Base-by-base conservation (phyloP, 805 yeast genomes). In the Grigorovia humatica region DNA sequence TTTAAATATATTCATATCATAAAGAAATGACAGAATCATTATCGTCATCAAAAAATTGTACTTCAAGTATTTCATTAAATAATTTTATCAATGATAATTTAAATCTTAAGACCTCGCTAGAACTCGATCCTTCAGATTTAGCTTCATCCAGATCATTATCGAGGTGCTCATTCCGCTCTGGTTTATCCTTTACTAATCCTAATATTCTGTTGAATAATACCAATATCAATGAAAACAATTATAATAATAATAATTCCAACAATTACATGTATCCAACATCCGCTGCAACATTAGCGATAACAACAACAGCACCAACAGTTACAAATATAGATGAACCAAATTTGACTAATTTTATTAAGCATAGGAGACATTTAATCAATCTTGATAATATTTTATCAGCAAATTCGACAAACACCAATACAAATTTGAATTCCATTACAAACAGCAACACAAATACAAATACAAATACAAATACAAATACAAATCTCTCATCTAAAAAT, bases 151-250 rank as follows among this genome's bases (percentile, higher is more conserved):
- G 86, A 45, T 83, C 85, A 0, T 60, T 78, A 19, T 81, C 87
- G 0, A 72, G 87, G 48, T 75, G 77, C 46, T 79, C 85, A 23
- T 76, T 77, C 18, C 79, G 85, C 0, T 81, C 87, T 1, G 83
- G 85, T 38, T 62, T 83, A n/a, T 82, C 88, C 0, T 81, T 83
- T 43, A 81, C 84, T 4, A 88, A 88, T 20, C 81, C 86, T 17
- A 83, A 83, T 57, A 88, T 83, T 63, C 88, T 89, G 0, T 65
- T 82, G 4, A 87, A 83, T 60, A 89, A 89, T 4, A 76, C 77
- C 54, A 67, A 77, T 47, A 70, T 79, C 45, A 79, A 74, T 57
- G 68, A 82, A 46, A 50, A 56, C 11, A 75, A 73, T 1, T 70
- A 70, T 20, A 46, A 43, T n/a, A 73, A 75, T 6, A 38, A 38